Evolutionary conservation across 1,284 basidiomycete genomes (phyloP), one percentile per base, ranked within the genome.

Genomic region (Inonotus obliquus): DNA sequence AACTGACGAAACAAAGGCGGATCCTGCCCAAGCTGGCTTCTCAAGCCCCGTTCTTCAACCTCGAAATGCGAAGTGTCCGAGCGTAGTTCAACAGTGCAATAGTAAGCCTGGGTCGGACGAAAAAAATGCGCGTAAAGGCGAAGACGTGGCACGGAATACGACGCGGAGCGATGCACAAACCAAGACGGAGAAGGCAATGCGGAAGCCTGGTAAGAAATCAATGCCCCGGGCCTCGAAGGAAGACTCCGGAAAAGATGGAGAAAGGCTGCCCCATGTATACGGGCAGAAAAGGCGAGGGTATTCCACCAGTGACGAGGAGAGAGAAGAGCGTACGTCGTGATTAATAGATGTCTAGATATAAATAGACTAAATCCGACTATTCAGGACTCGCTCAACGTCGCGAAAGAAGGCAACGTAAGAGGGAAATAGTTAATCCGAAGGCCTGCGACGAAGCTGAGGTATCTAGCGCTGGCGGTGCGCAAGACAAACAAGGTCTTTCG

Each of bases 361-460:
- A n/a, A 25, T 35, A 41, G 44, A 48, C 35, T 48, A 39, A 21
- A 41, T 29, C 32, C 7, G 39, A 32, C 38, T 37, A 47, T 41
- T 27, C 54, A 87, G 86, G 84, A 65, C 70, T 85, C 6, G 72
- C 75, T 19, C 80, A 84, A 66, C 80, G 85, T 23, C 78, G 82
- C 21, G 79, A 83, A 58, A 76, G 80, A 44, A 85, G 82, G 68
- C 77, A 78, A 59, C 70, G 71, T n/a, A 84, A 80, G 63, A 78
- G 77, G 25, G 79, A 76, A 1, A 83, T 87, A 39, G 76, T 84
- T 32, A 71, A 76, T 35, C 76, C 78, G 6, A 65, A 65, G 41
- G 53, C 54, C 9, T 49, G 35, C 7, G 35, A 38, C 10, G 44
- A 59, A 51, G 61, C 23, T 57, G 57, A n/a, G 61, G 57, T 11